Conservation (phyloP, 2,329 filamentous ascomycete genomes). For the Nemania sp. region DNA sequence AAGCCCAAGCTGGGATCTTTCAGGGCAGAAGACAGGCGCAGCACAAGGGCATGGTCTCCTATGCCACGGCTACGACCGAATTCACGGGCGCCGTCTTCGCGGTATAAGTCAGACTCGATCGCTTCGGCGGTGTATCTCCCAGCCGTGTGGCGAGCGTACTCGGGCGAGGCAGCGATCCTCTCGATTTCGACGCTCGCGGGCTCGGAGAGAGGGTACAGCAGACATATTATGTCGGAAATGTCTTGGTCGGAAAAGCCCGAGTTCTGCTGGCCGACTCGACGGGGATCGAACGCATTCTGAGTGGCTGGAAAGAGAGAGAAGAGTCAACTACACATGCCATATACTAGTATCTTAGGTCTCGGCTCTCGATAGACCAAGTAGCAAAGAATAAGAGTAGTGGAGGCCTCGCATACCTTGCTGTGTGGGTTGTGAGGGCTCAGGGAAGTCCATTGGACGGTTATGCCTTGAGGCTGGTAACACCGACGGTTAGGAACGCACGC, state of each 20-base stretch:
- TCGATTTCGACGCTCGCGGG: conserved; percentile 72
- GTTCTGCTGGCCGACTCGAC: conserved; percentile 76
- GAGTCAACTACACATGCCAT: conserved; percentile 3
- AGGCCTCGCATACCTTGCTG: conserved; percentile 39
- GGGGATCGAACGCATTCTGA: conserved; percentile 79
- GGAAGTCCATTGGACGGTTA: conserved; percentile 35
- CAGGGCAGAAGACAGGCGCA: conserved; percentile 75
- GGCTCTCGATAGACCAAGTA: background rate
- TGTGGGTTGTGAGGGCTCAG: conserved; percentile 39
- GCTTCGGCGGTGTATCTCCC: conserved; percentile 52
- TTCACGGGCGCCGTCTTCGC: conserved; percentile 53
- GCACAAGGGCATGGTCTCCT: conserved; percentile 70
- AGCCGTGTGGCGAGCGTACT: conserved; percentile 54
- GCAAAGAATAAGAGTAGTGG: background rate
- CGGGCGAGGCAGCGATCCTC: conserved; percentile 47
- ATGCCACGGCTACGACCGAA: conserved; percentile 57
- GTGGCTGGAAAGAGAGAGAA: conserved; percentile 59
- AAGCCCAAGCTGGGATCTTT: conserved; percentile 75
- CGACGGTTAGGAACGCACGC: conserved; percentile 31
- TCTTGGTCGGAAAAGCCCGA: conserved; percentile 83
- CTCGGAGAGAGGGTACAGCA: conserved; percentile 78
- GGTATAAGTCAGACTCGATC: conserved; percentile 55
- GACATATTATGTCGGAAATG: conserved; percentile 84
- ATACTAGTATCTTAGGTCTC: background rate
- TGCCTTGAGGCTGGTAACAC: conserved; percentile 26